These are phyloP conservation scores for Sporothrix protearum DNA, from an alignment of 2,329 filamentous ascomycete genomes.

Conservation along the genomic window DNA sequence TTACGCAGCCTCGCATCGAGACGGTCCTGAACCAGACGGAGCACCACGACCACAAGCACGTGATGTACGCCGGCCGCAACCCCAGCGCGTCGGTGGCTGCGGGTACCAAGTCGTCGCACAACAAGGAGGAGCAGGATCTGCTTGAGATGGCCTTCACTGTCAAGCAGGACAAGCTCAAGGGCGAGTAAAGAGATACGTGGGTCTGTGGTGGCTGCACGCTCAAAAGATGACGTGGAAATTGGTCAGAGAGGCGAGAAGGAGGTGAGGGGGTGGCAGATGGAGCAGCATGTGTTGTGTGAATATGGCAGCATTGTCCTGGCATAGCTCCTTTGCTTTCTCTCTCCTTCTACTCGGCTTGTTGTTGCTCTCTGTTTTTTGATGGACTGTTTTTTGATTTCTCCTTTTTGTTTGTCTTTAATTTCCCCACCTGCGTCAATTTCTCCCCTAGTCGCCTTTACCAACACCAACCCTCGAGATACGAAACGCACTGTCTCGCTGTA, in stretches of 20 bases:
- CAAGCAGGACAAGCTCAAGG: conserved; percentile 66
- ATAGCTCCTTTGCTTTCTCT: background rate
- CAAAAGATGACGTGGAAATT: background rate
- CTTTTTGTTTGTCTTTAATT: background rate
- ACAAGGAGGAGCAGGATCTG: conserved; percentile 89
- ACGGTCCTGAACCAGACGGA: conserved; percentile 90
- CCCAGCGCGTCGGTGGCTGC: conserved; percentile 93
- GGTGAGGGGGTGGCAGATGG: background rate
- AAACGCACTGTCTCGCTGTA: conserved; percentile 18
- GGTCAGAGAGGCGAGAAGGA: background rate
- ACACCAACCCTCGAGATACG: background rate
- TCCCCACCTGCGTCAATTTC: background rate
- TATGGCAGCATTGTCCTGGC: background rate
- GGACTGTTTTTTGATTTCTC: background rate
- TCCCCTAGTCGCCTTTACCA: background rate
- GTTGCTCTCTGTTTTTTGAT: conserved; percentile 8
- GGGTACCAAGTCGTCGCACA: conserved; percentile 80
- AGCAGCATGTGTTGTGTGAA: background rate
- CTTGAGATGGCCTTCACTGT: conserved; percentile 63
- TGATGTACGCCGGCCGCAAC: conserved; percentile 93
- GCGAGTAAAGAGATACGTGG: conserved; percentile 51
- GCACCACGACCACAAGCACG: conserved; percentile 89
- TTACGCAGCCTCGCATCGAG: conserved; percentile 95
- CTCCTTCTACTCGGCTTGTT: background rate
- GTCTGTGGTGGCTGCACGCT: background rate